Percentiles rank a stretch among this genome's conserved stretches.
Evolutionary conservation across 148 eudicot genomes (phyloP).

Genomic region (Silene latifolia): DNA sequence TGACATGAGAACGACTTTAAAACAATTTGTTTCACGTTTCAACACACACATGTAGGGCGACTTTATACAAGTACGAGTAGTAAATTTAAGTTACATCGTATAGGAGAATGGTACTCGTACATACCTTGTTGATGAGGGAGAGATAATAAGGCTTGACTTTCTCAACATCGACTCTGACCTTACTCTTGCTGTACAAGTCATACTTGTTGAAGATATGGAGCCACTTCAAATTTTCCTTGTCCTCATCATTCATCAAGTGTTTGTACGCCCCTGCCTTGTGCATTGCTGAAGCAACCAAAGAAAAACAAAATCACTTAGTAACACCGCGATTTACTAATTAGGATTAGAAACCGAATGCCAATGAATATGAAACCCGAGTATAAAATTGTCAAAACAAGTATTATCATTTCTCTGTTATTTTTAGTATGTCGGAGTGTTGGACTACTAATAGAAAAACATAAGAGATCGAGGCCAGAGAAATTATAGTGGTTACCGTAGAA

Average conservation of each 20-base stretch:
- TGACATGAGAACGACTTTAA: too few species aligned
- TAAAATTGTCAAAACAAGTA: too few species aligned
- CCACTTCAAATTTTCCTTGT: conserved; percentile 62
- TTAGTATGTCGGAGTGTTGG: too few species aligned
- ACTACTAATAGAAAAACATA: too few species aligned
- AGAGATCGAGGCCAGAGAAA: neutral
- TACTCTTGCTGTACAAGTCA: conserved; percentile 56
- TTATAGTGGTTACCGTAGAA: conserved; percentile 32
- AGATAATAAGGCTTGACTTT: conserved; percentile 48
- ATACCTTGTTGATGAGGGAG: conserved; percentile 43
- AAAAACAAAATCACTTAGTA: neutral
- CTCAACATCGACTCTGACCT: conserved; percentile 32
- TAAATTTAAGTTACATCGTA: too few species aligned
- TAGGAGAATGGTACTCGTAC: too few species aligned
- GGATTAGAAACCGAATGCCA: neutral
- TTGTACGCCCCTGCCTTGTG: conserved; percentile 62
- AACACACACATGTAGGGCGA: too few species aligned
- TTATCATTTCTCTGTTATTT: too few species aligned
- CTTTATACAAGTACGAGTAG: too few species aligned
- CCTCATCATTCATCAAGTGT: conserved; percentile 80
- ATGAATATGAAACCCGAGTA: too few species aligned
- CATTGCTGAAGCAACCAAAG: conserved; percentile 38
- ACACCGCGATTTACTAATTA: neutral
- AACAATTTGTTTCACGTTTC: too few species aligned
- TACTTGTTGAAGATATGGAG: conserved; percentile 62